Evolutionary conservation across 345 rosid genomes (phyloP), one percentile per base, ranked within the genome.

Genomic region (Cardiospermum halicacabum): DNA sequence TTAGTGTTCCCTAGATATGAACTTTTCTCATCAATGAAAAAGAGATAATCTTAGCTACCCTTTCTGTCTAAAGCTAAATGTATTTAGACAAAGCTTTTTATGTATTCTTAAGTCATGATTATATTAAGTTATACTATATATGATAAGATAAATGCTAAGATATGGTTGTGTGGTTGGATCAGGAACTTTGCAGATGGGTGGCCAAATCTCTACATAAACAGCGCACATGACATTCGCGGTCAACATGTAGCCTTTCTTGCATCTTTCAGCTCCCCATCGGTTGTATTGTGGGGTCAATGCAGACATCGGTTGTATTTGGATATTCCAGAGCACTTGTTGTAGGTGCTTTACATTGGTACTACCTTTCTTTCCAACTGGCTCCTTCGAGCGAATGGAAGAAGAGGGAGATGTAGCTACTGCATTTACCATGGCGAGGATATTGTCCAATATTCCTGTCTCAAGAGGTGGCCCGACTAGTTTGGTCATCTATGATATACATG

Each of bases 351-450:
- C 96, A 0, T 77, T 94, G 82, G 97, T 94, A 11, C 75, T 94
- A 66, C 96, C 99, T 16, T 94, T 91, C 85, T 94, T 94, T 69
- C 97, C 99, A 7, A 94, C 99, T 60, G 99, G 97, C 51, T 89
- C 97, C 62, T 91, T 94, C 48, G 99, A 94, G 79, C 85, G 97
- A 58, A 94, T 94, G 99, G 99, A 94, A 72, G 97, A 91, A 65
- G 99, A 94, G 78, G 99, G 99, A 50, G 97, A 94, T 72, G 97
- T 94, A 24, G 97, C 99, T 30, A 94, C 97, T 75, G 99, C 97
- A 3, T 91, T 94, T 73, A 89, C 99, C 69, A 84, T 94, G 97
- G 96, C 99, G 0, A 87, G 96, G 82, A 89, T 91, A 71, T 75
- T 94, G 50, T 94, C 99, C 2, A 91, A 94, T 57, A 91, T 94